Base-by-base conservation (phyloP, 495 filamentous ascomycete genomes). In the Podospora sp. region DNA sequence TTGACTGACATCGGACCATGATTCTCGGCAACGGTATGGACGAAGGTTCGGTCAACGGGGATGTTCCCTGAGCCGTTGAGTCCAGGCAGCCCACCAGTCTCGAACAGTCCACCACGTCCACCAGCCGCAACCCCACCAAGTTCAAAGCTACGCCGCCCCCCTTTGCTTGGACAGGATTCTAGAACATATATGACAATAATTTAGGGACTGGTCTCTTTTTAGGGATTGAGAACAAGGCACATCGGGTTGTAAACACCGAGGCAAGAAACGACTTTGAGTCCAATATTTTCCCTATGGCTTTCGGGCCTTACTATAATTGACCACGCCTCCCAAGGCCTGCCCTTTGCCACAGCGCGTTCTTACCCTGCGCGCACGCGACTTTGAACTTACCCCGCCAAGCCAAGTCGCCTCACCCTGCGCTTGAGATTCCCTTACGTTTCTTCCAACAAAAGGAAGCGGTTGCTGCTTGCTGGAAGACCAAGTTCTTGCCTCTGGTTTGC, bases 101-200 rank as follows among this genome's bases (percentile, higher is more conserved):
- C 40, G 40, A 46, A 6, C n/a, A n/a, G 20, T 14, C 21, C 8
- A 55, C 20, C 52, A 22, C 2, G 20, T 14, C 21, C 8, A 55
- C 20, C 52, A 22, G 20, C 52, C 2, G 52, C 20, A 6, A 22
- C 52, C n/a, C 20, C 52, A 55, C 52, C 20, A 55, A n/a, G 14
- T 2, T 55, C 22, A 46, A 46, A 46, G 12, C 33, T 36, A 12
- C 33, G 16, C 20, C 14, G 20, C 16, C 52, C 52, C n/a, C 24
- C 52, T 12, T 55, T 55, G 52, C 52, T 55, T 22, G 9, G n/a
- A 55, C 21, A 22, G 22, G 14, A 2, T 12, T 55, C n/a, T 22
- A 55, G 52, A 26, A 55, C 6, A 26, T 55, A 26, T 55, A 55
- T n/a, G 52, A 11, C 52, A 55, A 55, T 22, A 55, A 55, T 6